Evolutionary conservation across 2,329 filamentous ascomycete species (phyloP).

Genomic region (Coniochaeta ligniaria): DNA sequence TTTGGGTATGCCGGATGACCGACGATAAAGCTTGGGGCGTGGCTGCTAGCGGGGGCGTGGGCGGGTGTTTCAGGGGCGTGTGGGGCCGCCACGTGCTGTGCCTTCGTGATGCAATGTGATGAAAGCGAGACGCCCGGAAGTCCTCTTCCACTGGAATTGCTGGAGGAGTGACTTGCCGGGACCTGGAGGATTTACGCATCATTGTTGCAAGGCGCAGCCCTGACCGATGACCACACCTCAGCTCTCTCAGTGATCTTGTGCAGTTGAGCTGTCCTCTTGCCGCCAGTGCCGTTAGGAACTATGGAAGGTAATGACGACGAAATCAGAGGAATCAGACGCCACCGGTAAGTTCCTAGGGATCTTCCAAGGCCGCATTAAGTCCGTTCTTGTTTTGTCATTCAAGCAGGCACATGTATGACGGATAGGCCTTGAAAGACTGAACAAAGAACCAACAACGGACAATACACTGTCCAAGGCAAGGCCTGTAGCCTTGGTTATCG

Average conservation of each 20-base stretch:
- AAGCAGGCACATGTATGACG: neutral
- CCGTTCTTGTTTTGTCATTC: neutral
- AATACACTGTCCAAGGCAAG: neutral
- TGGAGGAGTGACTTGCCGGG: neutral
- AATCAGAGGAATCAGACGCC: neutral
- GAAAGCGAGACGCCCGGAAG: neutral
- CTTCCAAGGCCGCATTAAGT: neutral
- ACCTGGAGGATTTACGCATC: neutral
- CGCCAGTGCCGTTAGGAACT: neutral
- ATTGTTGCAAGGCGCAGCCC: neutral
- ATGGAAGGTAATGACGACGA: neutral
- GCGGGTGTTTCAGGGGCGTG: neutral
- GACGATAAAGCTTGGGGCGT: constrained; percentile 12
- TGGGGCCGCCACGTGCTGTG: neutral
- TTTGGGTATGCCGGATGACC: constrained; percentile 7
- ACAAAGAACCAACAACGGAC: neutral
- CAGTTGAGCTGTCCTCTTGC: neutral
- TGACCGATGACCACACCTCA: constrained; percentile 1
- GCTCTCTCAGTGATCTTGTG: neutral
- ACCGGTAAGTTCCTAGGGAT: neutral
- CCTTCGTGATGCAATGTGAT: constrained; percentile 1
- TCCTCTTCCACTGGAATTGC: neutral
- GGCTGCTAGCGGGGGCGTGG: neutral
- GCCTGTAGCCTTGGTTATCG: neutral
- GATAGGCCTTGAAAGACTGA: neutral